phyloP scores from a whole-genome alignment of 306 rosid genomes.

The Pueraria montana region DNA sequence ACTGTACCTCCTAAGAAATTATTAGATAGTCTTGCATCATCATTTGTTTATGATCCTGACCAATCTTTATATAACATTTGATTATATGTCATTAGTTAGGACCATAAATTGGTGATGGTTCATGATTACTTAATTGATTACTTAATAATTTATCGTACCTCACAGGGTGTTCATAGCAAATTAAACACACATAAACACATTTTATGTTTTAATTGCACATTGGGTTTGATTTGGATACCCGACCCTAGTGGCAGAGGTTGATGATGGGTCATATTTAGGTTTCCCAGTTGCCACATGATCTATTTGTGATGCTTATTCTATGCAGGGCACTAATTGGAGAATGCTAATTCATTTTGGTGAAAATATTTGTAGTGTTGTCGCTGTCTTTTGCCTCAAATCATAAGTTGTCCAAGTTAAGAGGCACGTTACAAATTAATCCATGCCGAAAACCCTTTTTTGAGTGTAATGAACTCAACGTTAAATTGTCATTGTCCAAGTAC shows the following conservation, averaged over 20 bases:
- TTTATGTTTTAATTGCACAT: too few relatives aligned
- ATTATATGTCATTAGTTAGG: too few relatives aligned
- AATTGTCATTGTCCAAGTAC: conserved; percentile 45
- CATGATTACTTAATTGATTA: too few relatives aligned
- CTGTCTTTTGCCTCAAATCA: conserved; percentile 38
- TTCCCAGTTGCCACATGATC: conserved; percentile 45
- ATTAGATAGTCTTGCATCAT: too few relatives aligned
- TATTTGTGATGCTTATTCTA: conserved; percentile 7
- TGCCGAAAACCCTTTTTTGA: background rate
- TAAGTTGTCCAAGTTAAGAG: conserved; percentile 32
- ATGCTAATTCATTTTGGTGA: conserved; percentile 25
- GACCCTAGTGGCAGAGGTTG: conserved; percentile 44
- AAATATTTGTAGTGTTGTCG: conserved; percentile 35
- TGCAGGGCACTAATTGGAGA: conserved; percentile 46
- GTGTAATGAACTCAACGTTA: conserved; percentile 44
- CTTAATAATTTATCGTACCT: too few relatives aligned
- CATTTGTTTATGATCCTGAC: too few relatives aligned
- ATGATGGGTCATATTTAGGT: conserved; percentile 54
- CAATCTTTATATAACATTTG: too few relatives aligned
- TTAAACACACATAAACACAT: too few relatives aligned
- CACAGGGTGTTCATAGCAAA: too few relatives aligned
- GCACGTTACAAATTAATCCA: conserved; percentile 3
- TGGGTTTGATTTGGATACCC: conserved; percentile 15
- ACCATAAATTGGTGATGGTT: too few relatives aligned
- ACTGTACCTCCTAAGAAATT: conserved; percentile 13